Evolutionary conservation across 1,284 basidiomycete genomes (phyloP).

Genomic region (Ganoderma meredithae): DNA sequence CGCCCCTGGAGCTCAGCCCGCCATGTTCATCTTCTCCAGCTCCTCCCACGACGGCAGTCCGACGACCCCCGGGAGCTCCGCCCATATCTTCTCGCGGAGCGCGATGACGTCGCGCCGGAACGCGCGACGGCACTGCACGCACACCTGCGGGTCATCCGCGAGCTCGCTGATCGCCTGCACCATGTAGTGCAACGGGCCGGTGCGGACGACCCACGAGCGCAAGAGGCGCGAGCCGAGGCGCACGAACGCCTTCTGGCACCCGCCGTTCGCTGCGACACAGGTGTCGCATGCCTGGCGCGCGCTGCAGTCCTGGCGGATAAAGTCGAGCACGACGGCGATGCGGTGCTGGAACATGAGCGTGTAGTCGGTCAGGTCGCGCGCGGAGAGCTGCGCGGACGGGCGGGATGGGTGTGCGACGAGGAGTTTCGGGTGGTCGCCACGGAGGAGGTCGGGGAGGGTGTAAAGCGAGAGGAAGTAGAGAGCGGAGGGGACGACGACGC

Average conservation of each 20-base stretch:
- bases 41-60: slow-evolving; percentile 57
- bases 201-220: slow-evolving; percentile 59
- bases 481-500: slow-evolving; percentile 57
- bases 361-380: slow-evolving; percentile 55
- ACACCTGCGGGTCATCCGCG: slow-evolving; percentile 47
- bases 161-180: slow-evolving; percentile 55
- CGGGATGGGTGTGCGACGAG: slow-evolving; percentile 56
- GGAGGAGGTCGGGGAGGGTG: slow-evolving; percentile 55
- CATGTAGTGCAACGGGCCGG: slow-evolving; percentile 63
- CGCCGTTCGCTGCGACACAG: slow-evolving; percentile 35
- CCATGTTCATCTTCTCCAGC: slow-evolving; percentile 44
- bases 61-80: slow-evolving; percentile 53
- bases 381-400: slow-evolving; percentile 53
- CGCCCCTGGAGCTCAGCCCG: slow-evolving; percentile 15
- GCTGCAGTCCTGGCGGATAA: slow-evolving; percentile 54
- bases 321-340: slow-evolving; percentile 56
- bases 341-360: slow-evolving; percentile 67
- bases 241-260: slow-evolving; percentile 53
- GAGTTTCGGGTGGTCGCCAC: slow-evolving; percentile 62
- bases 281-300: slow-evolving; percentile 38
- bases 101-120: slow-evolving; percentile 52
- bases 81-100: slow-evolving; percentile 54
- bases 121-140: slow-evolving; percentile 50
- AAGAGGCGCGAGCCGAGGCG: slow-evolving; percentile 52
- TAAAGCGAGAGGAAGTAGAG: slow-evolving; percentile 69